Evolutionary conservation across 768 basidiomycete genomes (phyloP).

Genomic region (Boletellus sp.): DNA sequence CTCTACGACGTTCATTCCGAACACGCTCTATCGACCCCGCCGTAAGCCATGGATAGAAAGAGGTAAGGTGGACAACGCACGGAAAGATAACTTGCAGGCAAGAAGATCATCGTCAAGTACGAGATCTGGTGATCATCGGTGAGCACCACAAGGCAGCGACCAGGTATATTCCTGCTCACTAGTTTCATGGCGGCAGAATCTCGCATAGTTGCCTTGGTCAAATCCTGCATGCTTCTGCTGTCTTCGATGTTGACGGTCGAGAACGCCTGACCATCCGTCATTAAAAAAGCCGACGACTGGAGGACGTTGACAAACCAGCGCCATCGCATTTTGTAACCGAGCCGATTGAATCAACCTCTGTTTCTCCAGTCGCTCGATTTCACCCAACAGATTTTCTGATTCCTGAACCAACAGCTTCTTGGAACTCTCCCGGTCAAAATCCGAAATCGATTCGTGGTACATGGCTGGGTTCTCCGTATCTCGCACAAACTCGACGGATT

Average conservation of each 20-base stretch:
- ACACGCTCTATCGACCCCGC: conserved; percentile 27
- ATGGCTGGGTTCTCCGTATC: conserved; percentile 50
- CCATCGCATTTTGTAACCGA: conserved; percentile 32
- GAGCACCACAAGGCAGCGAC: background rate
- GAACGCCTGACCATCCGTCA: conserved; percentile 42
- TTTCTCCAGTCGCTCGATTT: conserved; percentile 38
- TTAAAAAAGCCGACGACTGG: background rate
- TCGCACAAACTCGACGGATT: conserved; percentile 47
- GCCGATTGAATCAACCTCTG: conserved; percentile 26
- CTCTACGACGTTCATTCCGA: conserved; percentile 31
- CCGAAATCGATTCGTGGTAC: conserved; percentile 21
- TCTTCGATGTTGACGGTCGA: conserved; percentile 59
- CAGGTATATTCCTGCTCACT: conserved; percentile 3
- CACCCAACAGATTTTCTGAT: conserved; percentile 33
- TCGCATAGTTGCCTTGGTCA: conserved; percentile 45
- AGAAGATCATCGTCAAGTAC: conserved; percentile 59
- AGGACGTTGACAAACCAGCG: conserved; percentile 19
- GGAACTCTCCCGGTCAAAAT: conserved; percentile 3
- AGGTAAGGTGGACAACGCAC: conserved; percentile 11
- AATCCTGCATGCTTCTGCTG: conserved; percentile 46
- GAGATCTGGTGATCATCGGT: conserved; percentile 37
- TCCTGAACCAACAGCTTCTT: conserved; percentile 16
- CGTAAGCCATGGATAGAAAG: background rate
- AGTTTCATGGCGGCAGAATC: conserved; percentile 42
- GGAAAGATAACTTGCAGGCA: conserved; percentile 48